These are phyloP conservation scores for Neofusicoccum cordaticola DNA, from an alignment of 2,329 filamentous ascomycete genomes.

Conservation along the genomic window DNA sequence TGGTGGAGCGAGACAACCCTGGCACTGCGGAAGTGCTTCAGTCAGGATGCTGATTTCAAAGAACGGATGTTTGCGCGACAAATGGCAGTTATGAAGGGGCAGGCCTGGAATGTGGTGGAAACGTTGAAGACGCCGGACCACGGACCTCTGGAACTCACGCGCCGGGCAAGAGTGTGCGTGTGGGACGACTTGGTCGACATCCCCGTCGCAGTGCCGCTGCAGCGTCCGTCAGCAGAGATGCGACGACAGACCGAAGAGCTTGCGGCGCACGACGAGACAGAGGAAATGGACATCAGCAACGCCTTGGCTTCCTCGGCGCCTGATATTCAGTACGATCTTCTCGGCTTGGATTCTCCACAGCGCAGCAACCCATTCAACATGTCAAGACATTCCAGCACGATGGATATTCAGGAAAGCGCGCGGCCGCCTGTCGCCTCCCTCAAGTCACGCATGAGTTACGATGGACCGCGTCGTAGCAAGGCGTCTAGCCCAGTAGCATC, in stretches of 20 bases:
- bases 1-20: constrained; percentile 97
- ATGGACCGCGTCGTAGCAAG: constrained; percentile 32
- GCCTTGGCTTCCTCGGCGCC: constrained; percentile 53
- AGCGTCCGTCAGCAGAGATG: constrained; percentile 79
- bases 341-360: constrained; percentile 57
- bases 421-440: constrained; percentile 26
- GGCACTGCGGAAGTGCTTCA: constrained; percentile 81
- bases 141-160: constrained; percentile 87
- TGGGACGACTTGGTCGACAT: constrained; percentile 98
- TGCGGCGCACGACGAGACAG: constrained; percentile 53
- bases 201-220: constrained; percentile 87
- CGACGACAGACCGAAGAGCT: constrained; percentile 54
- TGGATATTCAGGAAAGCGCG: constrained; percentile 32
- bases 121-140: constrained; percentile 91
- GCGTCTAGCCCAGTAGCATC: constrained; percentile 26
- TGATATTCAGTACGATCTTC: constrained; percentile 59
- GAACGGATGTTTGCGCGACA: constrained; percentile 99
- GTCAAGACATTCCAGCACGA: constrained; percentile 44
- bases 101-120: constrained; percentile 99
- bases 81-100: constrained; percentile 98
- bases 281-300: constrained; percentile 89
- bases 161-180: constrained; percentile 86
- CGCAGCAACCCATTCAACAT: constrained; percentile 48
- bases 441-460: constrained; percentile 42
- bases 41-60: constrained; percentile 91